Base-by-base conservation (phyloP, 1,139 yeast species). In the Pichia sp. region DNA sequence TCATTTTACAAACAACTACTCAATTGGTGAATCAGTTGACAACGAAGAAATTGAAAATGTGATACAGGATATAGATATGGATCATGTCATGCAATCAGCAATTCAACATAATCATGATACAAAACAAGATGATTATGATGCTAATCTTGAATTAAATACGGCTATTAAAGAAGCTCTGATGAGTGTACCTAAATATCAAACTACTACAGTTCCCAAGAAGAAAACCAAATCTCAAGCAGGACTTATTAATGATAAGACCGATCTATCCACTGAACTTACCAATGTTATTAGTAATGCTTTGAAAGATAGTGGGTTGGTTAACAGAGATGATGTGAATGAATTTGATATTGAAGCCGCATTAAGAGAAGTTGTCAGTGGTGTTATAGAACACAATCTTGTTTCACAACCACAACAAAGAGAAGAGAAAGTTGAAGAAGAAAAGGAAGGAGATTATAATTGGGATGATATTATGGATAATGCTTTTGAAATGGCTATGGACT, bases 391-490 rank as follows among this genome's bases (percentile, higher is more conserved):
- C 50, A 51, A 35, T 40, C 49, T 33, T 43, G 44, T 20, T 14
- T 31, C 25, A 7, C 34, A 14, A 11, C 34, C 47, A 50, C 9
- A 40, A 33, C 19, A 18, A n/a, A 30, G 22, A 24, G 21, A n/a
- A 14, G 33, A 28, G 35, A 33, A 41, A 19, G 26, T 44, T n/a
- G 21, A 33, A 11, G 12, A 40, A 18, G 39, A 40, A 18, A 28
- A 28, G 9, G 38, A 40, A 31, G 28, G 10, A 21, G 71, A 66
- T 45, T 58, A 68, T 36, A 74, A 71, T 47, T 72, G 74, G 77
- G 78, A 76, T 53, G 83, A 76, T 50, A 81, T 82, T 49, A 71
- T 81, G 67, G 83, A 78, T 50, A 79, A 79, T 60, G 89, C 88
- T 0, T 70, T 80, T 61, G 72, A 73, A 38, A 71, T 80, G 81